Percentiles rank a stretch among this genome's conserved stretches.
phyloP scores from a whole-genome alignment of 1,284 basidiomycete genomes.

The Ceratorhiza oryzae-sativae region DNA sequence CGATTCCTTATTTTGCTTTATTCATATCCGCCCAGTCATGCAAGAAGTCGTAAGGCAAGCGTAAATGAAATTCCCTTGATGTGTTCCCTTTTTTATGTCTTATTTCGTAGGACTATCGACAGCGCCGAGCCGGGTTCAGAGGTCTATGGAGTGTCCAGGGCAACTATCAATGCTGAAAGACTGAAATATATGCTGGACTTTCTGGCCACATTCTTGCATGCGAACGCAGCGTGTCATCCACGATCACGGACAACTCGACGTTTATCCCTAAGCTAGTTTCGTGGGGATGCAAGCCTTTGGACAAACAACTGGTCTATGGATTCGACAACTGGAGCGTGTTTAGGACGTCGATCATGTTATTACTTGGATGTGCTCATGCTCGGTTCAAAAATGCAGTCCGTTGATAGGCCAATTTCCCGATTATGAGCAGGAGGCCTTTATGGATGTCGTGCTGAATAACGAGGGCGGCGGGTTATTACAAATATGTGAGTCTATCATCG shows the following conservation, averaged over 20 bases:
- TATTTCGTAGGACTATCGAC: conserved; percentile 2
- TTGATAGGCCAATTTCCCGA: conserved; percentile 15
- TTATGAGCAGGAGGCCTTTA: conserved; percentile 8
- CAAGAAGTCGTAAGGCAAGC: conserved; percentile 7
- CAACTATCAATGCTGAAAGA: background rate
- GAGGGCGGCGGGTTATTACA: background rate
- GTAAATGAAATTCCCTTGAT: background rate
- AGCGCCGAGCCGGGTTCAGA: background rate
- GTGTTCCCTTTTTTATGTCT: background rate
- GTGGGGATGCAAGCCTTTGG: conserved; percentile 5
- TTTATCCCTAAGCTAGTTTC: conserved; percentile 13
- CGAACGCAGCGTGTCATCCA: conserved; percentile 1
- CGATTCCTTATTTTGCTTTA: too few species aligned
- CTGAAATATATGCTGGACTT: conserved; percentile 21
- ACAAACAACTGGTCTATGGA: background rate
- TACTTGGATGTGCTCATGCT: conserved; percentile 7
- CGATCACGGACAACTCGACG: background rate
- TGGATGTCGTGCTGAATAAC: conserved; percentile 8
- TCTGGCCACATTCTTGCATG: conserved; percentile 6
- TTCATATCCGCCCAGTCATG: too few species aligned
- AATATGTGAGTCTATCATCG: background rate
- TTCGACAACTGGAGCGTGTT: background rate
- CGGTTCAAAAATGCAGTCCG: conserved; percentile 13
- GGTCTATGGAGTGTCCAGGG: background rate
- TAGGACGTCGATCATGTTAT: background rate